Conservation (phyloP, 2,329 filamentous ascomycete genomes). For the Sporothrix humicola region DNA sequence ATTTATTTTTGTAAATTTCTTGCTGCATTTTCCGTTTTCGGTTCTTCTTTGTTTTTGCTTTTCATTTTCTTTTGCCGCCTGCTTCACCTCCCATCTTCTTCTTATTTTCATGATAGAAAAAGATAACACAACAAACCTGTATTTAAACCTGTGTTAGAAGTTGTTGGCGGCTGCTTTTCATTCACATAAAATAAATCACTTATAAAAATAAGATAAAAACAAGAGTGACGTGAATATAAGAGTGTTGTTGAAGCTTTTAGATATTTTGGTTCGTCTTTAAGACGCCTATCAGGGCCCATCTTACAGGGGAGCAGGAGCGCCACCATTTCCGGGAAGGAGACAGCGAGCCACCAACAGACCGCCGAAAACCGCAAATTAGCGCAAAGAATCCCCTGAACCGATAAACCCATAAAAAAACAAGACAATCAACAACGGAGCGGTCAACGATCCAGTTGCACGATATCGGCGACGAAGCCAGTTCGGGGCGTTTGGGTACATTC, state of each 20-base stretch:
- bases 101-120: background rate
- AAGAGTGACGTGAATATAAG: background rate
- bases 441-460: slow-evolving; percentile 11
- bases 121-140: slow-evolving; percentile 5
- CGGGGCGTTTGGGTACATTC: background rate
- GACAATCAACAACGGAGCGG: background rate
- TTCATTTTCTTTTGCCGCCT: background rate
- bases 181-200: background rate
- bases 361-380: background rate
- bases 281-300: slow-evolving; percentile 1
- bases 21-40: slow-evolving; percentile 29
- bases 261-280: too few relatives aligned
- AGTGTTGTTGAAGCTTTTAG: background rate
- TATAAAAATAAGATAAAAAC: background rate
- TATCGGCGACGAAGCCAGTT: background rate
- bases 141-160: slow-evolving; percentile 20
- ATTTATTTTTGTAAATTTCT: slow-evolving; percentile 5
- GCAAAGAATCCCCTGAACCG: background rate
- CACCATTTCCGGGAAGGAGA: background rate
- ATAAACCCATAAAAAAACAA: background rate
- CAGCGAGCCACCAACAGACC: background rate
- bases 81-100: background rate
- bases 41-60: background rate
- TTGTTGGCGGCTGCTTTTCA: background rate
- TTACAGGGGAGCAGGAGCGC: background rate